Conservation (phyloP, 352 stramenopile species). For the Pythium phragmitis region DNA sequence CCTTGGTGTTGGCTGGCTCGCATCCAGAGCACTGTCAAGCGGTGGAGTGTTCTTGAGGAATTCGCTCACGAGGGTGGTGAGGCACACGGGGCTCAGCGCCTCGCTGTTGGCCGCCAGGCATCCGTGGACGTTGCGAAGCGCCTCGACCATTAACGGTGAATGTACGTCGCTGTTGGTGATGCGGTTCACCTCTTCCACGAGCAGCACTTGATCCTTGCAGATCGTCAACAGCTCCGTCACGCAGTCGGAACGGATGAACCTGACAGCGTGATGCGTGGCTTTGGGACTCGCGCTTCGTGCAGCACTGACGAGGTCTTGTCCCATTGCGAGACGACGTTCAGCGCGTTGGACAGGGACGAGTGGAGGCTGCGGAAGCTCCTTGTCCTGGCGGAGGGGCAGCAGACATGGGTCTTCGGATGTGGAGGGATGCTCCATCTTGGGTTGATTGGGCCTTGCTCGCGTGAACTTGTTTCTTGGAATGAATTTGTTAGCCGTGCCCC, state of each 20-base stretch:
- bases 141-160: neutral
- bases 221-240: neutral
- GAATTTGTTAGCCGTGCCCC: neutral
- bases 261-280: neutral
- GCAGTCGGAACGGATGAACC: neutral
- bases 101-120: conserved; percentile 15
- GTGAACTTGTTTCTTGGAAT: neutral
- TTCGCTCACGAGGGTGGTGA: conserved; percentile 6
- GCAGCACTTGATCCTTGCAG: neutral
- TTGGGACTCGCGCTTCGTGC: neutral
- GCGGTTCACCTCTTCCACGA: neutral
- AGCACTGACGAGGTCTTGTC: neutral
- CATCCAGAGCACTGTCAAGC: neutral
- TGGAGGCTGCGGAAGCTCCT: neutral
- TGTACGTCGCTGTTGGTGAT: neutral
- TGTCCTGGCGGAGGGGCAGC: neutral
- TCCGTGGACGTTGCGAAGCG: conserved; percentile 10
- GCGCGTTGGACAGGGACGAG: neutral
- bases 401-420: neutral
- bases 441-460: neutral
- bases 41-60: conserved; percentile 1
- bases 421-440: neutral
- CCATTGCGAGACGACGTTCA: neutral
- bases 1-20: too few relatives aligned
- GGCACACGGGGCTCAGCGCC: neutral